A percentile compares a stretch with the other conserved stretches of the same genome.
Evolutionary conservation across 139 green algal species (phyloP).

Genomic region (Protoeuglena noctilucae): DNA sequence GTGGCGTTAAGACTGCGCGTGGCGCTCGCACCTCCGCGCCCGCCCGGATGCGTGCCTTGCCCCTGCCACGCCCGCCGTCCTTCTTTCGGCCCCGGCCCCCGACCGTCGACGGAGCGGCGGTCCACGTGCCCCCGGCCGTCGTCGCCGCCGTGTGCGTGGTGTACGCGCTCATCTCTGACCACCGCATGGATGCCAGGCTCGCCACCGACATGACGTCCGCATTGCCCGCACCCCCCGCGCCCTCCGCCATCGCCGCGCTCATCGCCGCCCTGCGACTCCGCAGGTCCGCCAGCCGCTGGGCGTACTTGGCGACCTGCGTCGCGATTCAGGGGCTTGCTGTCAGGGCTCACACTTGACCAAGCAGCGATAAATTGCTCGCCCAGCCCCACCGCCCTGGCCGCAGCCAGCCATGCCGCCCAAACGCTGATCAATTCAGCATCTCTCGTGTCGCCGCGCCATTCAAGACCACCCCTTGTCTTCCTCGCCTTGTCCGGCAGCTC

Average conservation of each 20-base stretch:
- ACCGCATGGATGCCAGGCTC: background rate
- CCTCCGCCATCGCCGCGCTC: background rate
- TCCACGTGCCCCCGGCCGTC: background rate
- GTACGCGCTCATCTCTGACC: background rate
- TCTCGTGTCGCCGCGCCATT: no score
- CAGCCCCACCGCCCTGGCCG: no score
- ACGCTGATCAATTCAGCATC: no score
- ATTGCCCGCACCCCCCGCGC: background rate
- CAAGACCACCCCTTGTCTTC: no score
- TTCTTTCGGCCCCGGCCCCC: background rate
- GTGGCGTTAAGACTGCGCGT: no score
- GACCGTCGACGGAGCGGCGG: background rate
- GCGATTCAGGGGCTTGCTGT: no score
- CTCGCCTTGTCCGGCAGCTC: constrained; percentile 34
- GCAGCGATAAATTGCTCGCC: background rate
- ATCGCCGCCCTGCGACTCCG: no score
- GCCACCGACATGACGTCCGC: background rate
- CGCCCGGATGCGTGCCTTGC: background rate
- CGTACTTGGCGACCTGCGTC: background rate
- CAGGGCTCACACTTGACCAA: no score
- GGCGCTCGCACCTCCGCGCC: no score
- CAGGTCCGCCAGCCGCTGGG: background rate
- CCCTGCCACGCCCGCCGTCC: background rate
- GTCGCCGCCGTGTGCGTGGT: background rate
- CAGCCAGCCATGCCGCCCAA: no score